Percentiles rank a stretch among this genome's conserved stretches.
These are phyloP conservation scores for Margaritispora aquatica DNA, from an alignment of 495 filamentous ascomycete species.

Conservation along the genomic window DNA sequence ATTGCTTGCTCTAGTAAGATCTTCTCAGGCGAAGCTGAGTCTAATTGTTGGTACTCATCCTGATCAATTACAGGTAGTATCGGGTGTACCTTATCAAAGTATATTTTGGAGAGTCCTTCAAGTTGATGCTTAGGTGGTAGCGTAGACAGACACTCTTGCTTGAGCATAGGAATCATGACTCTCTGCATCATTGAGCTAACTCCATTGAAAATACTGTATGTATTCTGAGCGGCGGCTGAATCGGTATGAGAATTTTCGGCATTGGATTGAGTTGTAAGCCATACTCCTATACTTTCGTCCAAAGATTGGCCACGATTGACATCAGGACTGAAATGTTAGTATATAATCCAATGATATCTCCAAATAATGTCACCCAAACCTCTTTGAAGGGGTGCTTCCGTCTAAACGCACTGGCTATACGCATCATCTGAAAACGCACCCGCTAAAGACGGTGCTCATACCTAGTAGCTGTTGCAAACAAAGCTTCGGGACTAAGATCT, in stretches of 20 bases:
- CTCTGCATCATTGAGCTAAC: constrained; percentile 6
- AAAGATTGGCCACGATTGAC: constrained; percentile 28
- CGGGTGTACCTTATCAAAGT: constrained; percentile 39
- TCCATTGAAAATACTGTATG: constrained; percentile 9
- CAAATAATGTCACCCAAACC: neutral
- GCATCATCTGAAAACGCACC: no score
- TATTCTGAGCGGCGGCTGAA: neutral
- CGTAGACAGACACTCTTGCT: constrained; percentile 30
- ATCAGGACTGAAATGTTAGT: constrained; percentile 21
- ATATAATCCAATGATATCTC: neutral
- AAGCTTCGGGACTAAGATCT: constrained; percentile 46
- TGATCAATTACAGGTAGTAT: constrained; percentile 42
- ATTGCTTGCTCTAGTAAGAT: constrained; percentile 37
- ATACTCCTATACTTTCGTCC: constrained; percentile 19
- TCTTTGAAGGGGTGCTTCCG: no score
- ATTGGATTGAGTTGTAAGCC: constrained; percentile 9
- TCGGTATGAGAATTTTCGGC: neutral
- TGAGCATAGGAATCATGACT: constrained; percentile 25
- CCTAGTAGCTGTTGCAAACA: constrained; percentile 37
- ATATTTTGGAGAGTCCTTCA: constrained; percentile 32
- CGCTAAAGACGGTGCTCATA: neutral
- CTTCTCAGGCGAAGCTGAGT: constrained; percentile 20
- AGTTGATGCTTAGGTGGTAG: constrained; percentile 29
- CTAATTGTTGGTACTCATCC: constrained; percentile 14
- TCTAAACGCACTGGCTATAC: no score